These are phyloP conservation scores for Fraxinus excelsior DNA, from an alignment of 257 asterid genomes.

Conservation along the genomic window DNA sequence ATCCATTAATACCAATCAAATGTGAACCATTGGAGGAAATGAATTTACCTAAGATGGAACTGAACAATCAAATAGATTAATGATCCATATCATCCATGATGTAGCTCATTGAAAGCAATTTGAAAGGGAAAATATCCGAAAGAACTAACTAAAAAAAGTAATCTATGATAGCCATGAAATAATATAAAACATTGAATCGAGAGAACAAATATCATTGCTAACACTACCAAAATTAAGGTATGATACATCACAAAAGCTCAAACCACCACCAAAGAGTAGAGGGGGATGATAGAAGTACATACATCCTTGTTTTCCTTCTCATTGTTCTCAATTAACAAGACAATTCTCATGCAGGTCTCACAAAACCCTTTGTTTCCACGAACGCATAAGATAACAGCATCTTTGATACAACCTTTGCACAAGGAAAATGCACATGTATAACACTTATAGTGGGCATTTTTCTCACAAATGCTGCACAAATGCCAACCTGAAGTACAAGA, in stretches of 20 bases:
- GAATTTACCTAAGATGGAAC: conserved; percentile 1
- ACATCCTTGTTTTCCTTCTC: conserved; percentile 59
- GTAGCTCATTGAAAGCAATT: not conserved
- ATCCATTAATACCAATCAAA: too few relatives aligned
- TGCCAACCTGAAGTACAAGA: conserved; percentile 83
- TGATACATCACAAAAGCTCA: conserved; percentile 14
- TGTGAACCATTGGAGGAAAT: too few relatives aligned
- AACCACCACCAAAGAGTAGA: conserved; percentile 20
- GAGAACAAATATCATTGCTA: conserved; percentile 11
- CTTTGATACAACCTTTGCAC: conserved; percentile 89
- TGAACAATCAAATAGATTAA: not conserved
- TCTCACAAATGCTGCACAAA: conserved; percentile 86
- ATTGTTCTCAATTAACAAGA: conserved; percentile 64
- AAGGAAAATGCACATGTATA: conserved; percentile 85
- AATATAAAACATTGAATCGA: too few relatives aligned
- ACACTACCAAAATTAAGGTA: conserved; percentile 8
- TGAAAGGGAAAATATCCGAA: too few relatives aligned
- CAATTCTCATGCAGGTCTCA: conserved; percentile 78
- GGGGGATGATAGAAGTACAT: conserved; percentile 32
- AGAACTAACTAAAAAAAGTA: too few relatives aligned
- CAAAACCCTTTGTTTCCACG: conserved; percentile 96
- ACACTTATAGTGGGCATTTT: conserved; percentile 87
- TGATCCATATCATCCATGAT: not conserved
- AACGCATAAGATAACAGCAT: conserved; percentile 62
- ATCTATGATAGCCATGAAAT: too few relatives aligned